Evolutionary conservation across 805 yeast genomes (phyloP).

Genomic region (Clavispora santaluciae): DNA sequence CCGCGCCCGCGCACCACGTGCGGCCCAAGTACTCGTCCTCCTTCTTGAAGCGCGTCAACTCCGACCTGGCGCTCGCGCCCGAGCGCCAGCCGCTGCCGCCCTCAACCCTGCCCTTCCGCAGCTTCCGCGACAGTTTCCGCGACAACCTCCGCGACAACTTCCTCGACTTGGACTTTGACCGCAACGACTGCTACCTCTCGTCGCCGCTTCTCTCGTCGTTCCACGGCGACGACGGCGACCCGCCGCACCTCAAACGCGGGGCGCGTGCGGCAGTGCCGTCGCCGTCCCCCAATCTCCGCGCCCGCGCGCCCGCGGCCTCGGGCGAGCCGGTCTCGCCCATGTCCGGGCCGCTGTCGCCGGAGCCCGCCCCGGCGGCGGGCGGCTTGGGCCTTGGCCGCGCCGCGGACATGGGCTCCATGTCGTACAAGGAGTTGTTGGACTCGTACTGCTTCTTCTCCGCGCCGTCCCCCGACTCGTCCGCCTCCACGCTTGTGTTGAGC

Average conservation of each 20-base stretch:
- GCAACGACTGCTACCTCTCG: constrained; percentile 31
- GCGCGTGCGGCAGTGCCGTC: not conserved
- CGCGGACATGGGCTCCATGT: constrained; percentile 37
- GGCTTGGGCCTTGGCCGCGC: too few relatives aligned
- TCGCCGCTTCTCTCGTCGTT: constrained; percentile 32
- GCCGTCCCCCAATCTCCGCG: constrained; percentile 1
- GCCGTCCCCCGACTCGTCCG: constrained; percentile 15
- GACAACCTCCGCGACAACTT: constrained; percentile 1
- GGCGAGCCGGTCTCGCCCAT: constrained; percentile 1
- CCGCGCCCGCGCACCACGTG: constrained; percentile 9
- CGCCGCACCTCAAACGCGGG: not conserved
- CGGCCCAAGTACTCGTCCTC: constrained; percentile 38
- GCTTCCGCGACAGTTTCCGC: constrained; percentile 1
- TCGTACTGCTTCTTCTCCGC: constrained; percentile 54
- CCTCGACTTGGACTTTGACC: constrained; percentile 22
- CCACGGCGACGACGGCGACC: constrained; percentile 6
- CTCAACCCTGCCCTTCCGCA: not conserved
- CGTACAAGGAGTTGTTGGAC: constrained; percentile 53
- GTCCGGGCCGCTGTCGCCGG: constrained; percentile 1
- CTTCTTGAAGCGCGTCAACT: constrained; percentile 29
- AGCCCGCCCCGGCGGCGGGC: not conserved
- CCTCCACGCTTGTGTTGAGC: constrained; percentile 14
- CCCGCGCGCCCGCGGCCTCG: not conserved
- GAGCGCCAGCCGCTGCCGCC: constrained; percentile 1
- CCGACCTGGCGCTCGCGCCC: constrained; percentile 21